Base-by-base conservation (phyloP, 2,329 filamentous ascomycete species). In the Cytospora piceae region DNA sequence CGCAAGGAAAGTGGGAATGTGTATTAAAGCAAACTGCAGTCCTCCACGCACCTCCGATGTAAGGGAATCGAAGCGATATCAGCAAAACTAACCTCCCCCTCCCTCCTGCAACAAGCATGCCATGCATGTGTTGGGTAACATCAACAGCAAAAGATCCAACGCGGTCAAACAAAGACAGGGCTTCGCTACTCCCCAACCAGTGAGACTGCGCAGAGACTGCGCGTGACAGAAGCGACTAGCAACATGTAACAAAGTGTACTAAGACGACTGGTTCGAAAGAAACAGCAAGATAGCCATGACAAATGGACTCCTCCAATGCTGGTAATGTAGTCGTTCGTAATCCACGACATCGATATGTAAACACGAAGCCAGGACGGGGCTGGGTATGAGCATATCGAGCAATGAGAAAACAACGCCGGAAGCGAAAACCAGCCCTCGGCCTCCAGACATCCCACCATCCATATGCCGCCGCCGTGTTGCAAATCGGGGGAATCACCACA, bases 281-380 rank as follows among this genome's bases (percentile, higher is more conserved):
- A 62, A 37, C 60, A 58, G 37, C 68, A 53, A 56, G 63, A 67
- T 57, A 59, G 58, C n/a, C 63, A 62, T 49, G 57, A 61, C 62
- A 63, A 66, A 69, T 60, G 65, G 67, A 68, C 67, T 67, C 69
- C 69, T 66, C 65, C 63, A 63, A 70, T 69, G 69, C 65, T 65
- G 32, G 60, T 55, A 39, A 61, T 63, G 54, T 63, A 57, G 51
- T 46, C 55, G 27, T 65, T 53, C 57, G 52, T 52, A 53, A 31
- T 31, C 52, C 29, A 51, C 60, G 37, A 57, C 56, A 53, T 39
- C 60, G 60, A 63, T 53, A 63, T 51, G 49, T 61, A 64, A 54
- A 54, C 63, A 60, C 49, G 17, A 49, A 55, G 56, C 57, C 56
- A 20, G 24, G 39, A 42, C 9, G 63, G 61, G n/a, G 63, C 56